phyloP scores from a whole-genome alignment of 2,329 filamentous ascomycete species.

The Colletotrichum paranaense region DNA sequence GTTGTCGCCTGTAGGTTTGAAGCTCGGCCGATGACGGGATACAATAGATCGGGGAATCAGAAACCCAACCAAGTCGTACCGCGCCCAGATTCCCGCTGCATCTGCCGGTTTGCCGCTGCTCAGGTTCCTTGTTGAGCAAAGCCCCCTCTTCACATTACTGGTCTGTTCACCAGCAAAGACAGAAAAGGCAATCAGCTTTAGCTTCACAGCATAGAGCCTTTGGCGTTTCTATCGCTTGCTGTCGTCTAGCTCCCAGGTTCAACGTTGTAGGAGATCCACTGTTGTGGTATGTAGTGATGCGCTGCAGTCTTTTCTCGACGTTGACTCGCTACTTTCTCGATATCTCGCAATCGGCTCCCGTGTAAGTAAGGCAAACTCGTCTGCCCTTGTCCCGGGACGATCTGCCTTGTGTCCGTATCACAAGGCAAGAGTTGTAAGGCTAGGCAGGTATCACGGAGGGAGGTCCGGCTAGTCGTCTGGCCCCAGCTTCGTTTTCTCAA shows the following conservation, averaged over 20 bases:
- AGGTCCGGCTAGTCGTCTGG: neutral
- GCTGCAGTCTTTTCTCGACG: neutral
- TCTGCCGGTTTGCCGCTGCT: neutral
- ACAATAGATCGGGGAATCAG: neutral
- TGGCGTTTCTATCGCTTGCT: neutral
- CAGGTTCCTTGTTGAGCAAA: neutral
- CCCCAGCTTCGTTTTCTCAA: neutral
- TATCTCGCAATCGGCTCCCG: neutral
- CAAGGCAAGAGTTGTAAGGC: neutral
- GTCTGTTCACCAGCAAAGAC: neutral
- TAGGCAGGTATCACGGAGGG: neutral
- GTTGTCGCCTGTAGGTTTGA: conserved; percentile 7
- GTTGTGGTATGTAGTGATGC: neutral
- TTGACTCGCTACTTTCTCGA: neutral
- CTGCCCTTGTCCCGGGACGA: neutral
- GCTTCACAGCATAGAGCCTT: neutral
- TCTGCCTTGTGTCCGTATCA: neutral
- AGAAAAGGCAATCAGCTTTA: conserved; percentile 18
- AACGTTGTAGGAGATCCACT: neutral
- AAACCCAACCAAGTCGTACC: conserved; percentile 4
- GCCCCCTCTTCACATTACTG: neutral
- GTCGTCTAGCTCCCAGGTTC: neutral
- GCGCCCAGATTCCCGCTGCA: neutral
- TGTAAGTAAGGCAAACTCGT: neutral
- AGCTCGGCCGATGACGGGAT: conserved; percentile 5